Evolutionary conservation across 1,139 yeast species (phyloP).

Genomic region (Saccharomyces pastorianus): DNA sequence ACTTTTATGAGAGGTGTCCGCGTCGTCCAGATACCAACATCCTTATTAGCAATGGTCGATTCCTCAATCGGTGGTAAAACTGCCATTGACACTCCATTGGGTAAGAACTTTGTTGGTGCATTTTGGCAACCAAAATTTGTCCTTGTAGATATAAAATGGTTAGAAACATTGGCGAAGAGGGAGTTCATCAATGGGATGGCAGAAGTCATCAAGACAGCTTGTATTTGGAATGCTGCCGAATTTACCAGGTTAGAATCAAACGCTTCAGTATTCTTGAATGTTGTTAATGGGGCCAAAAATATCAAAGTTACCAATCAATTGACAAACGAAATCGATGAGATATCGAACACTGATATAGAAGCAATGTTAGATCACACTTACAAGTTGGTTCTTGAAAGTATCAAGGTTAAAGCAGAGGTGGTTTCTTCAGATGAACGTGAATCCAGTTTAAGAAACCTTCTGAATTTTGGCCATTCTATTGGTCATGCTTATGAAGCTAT

Average conservation of each 20-base stretch:
- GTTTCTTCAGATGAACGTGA: slow-evolving; percentile 94
- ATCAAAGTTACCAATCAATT: slow-evolving; percentile 37
- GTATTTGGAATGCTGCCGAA: slow-evolving; percentile 90
- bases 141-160: slow-evolving; percentile 79
- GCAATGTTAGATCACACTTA: slow-evolving; percentile 66
- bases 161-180: slow-evolving; percentile 81
- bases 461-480: slow-evolving; percentile 94
- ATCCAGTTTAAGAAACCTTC: slow-evolving; percentile 82
- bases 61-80: slow-evolving; percentile 98
- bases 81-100: slow-evolving; percentile 95
- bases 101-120: slow-evolving; percentile 94
- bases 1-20: slow-evolving; percentile 98
- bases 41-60: slow-evolving; percentile 93
- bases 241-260: slow-evolving; percentile 76
- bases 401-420: slow-evolving; percentile 85
- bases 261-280: slow-evolving; percentile 54
- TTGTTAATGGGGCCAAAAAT: slow-evolving; percentile 39
- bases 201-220: slow-evolving; percentile 96
- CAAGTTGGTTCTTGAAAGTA: slow-evolving; percentile 76
- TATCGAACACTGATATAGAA: slow-evolving; percentile 48
- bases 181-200: slow-evolving; percentile 98
- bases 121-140: slow-evolving; percentile 94
- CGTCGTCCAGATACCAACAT: slow-evolving; percentile 89
- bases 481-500: slow-evolving; percentile 98
- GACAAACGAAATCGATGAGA: slow-evolving; percentile 27